Percentiles rank a stretch among this genome's conserved stretches.
These are phyloP conservation scores for Phlegmacium glaucopus DNA, from an alignment of 768 basidiomycete genomes.

Conservation along the genomic window DNA sequence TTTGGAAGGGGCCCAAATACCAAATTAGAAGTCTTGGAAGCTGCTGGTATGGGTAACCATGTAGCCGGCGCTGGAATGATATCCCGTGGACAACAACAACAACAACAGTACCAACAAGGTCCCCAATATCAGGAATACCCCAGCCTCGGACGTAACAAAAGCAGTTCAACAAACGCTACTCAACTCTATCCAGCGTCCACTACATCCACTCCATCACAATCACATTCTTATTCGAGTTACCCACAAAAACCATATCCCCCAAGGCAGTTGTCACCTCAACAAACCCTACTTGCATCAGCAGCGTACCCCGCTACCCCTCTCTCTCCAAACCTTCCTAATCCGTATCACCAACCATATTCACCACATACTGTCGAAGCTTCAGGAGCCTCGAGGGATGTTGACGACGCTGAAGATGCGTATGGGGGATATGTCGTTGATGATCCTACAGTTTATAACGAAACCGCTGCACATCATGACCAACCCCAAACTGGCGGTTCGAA, in stretches of 20 bases:
- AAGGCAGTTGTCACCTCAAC: too few species aligned
- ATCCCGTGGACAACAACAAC: conserved; percentile 8
- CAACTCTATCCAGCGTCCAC: too few species aligned
- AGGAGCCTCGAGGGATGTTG: conserved; percentile 15
- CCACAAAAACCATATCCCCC: too few species aligned
- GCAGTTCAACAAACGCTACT: background rate
- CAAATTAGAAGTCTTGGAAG: conserved; percentile 21
- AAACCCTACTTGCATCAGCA: too few species aligned
- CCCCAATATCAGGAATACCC: conserved; percentile 1
- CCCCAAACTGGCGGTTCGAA: too few species aligned
- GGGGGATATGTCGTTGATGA: conserved; percentile 29
- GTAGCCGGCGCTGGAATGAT: conserved; percentile 19
- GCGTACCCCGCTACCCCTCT: too few species aligned
- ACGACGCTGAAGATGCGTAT: conserved; percentile 27
- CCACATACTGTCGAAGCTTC: too few species aligned
- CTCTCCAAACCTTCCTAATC: too few species aligned
- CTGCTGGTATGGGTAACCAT: conserved; percentile 23
- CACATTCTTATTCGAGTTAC: too few species aligned
- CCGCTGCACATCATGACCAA: background rate
- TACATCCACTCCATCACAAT: too few species aligned
- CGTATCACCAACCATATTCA: too few species aligned
- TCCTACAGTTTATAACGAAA: background rate
- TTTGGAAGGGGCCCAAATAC: background rate
- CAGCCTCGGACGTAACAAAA: background rate
- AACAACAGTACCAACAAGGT: background rate